A percentile compares a stretch with the other conserved stretches of the same genome.
phyloP scores from a whole-genome alignment of 257 asterid species.

The Jasminum sambac region DNA sequence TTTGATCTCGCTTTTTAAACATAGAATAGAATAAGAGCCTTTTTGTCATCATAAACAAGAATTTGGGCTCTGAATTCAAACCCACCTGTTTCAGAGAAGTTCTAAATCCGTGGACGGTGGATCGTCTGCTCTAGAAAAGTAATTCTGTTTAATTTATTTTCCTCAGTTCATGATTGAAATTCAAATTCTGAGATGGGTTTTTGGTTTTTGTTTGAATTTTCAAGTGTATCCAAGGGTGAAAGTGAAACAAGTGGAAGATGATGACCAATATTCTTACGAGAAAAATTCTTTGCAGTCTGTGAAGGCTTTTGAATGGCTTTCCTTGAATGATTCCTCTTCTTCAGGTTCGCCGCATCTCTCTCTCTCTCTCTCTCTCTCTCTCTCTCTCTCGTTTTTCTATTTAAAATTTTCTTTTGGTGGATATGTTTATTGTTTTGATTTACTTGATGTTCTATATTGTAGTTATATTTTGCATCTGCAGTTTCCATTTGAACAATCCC shows the following conservation, averaged over 20 bases:
- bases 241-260: slow-evolving; percentile 74
- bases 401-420: too few species aligned
- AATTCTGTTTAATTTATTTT: background rate
- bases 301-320: slow-evolving; percentile 64
- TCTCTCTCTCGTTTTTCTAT: too few species aligned
- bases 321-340: slow-evolving; percentile 51
- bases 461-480: too few species aligned
- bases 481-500: too few species aligned
- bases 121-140: background rate
- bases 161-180: background rate
- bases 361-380: too few species aligned
- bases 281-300: slow-evolving; percentile 62
- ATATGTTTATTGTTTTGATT: too few species aligned
- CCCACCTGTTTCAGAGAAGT: background rate
- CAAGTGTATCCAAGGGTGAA: slow-evolving; percentile 89
- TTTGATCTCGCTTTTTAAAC: slow-evolving; percentile 9
- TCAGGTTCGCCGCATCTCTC: slow-evolving; percentile 34
- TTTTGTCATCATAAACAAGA: slow-evolving; percentile 23
- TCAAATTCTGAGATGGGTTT: slow-evolving; percentile 35
- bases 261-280: slow-evolving; percentile 65
- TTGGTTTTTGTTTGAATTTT: slow-evolving; percentile 10
- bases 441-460: too few species aligned
- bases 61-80: slow-evolving; percentile 7
- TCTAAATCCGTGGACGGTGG: too few species aligned
- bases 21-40: slow-evolving; percentile 23